Percentiles rank a stretch among this genome's conserved stretches.
Conservation (phyloP, 805 yeast species). For the Candida chilensis region DNA sequence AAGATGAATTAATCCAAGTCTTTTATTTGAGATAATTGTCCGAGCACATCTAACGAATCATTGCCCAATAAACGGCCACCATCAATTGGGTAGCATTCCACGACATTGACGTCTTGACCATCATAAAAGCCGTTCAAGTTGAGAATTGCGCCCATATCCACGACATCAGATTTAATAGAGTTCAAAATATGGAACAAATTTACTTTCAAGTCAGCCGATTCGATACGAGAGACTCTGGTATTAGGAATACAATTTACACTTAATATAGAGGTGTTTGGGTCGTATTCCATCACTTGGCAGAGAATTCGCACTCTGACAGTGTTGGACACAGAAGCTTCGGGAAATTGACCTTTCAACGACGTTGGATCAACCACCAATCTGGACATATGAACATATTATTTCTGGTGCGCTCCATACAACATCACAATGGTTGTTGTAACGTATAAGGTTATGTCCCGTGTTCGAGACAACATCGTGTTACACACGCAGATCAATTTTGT, state of each 20-base stretch:
- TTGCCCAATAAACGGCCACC: constrained; percentile 6
- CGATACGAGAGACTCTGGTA: constrained; percentile 6
- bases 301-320: constrained; percentile 14
- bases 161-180: too few relatives aligned
- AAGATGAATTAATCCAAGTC: constrained; percentile 3
- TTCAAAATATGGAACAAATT: too few relatives aligned
- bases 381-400: constrained; percentile 12
- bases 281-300: constrained; percentile 16
- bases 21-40: constrained; percentile 7
- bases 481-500: neutral
- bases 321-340: constrained; percentile 12
- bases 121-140: constrained; percentile 17
- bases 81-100: constrained; percentile 12
- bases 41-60: constrained; percentile 7
- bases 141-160: too few relatives aligned
- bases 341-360: constrained; percentile 9
- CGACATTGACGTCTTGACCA: constrained; percentile 13
- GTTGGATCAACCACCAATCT: constrained; percentile 17
- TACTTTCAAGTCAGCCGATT: constrained; percentile 1
- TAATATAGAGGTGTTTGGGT: constrained; percentile 5
- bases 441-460: neutral
- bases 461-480: neutral
- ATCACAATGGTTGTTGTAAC: too few relatives aligned
- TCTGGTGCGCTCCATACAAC: neutral
- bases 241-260: constrained; percentile 10